Evolutionary conservation across 345 rosid species (phyloP), one percentile per base, ranked within the genome.

Genomic region (Populus davidiana): DNA sequence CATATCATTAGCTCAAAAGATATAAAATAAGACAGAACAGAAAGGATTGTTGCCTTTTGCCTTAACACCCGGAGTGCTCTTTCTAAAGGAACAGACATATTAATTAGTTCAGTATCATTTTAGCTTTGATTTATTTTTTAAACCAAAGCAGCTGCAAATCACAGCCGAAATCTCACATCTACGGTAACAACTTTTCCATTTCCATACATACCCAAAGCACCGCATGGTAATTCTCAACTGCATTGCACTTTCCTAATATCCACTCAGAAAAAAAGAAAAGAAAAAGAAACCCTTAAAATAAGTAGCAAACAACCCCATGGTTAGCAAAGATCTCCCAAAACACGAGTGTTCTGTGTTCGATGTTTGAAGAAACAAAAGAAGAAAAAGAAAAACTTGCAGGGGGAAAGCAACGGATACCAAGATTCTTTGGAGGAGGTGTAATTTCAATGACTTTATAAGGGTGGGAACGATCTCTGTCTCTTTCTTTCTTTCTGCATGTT

Each of bases 361-460:
- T 33, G 36, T 33, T 33, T 33, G 36, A 33, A 70, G 21, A 11
- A 43, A 33, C 0, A 25, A 16, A 71, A 0, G 2, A 25, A 27
- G 36, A 4, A 33, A 16, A 72, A 75, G 6, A 18, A 52, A 49
- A n/a, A 86, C 93, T 79, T 73, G 91, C 99, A 6, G 87, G 78
- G 74, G 99, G 89, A 75, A 93, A 88, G 83, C 93, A 91, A 65
- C 99, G 96, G 84, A 88, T 84, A 81, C 98, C 98, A 23, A 96
- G 97, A 82, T 79, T 84, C 85, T 87, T 96, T 75, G 99, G 99
- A 2, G 97, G 98, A 77, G 99, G 98, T 14, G 99, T 93, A 14
- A 93, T 90, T 80, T 96, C 99, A 75, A 93, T 75, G 63, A 92
- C 99, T 88, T 92, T 93, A 33, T 95, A 95, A 39, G 97, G 92